Conservation (phyloP, 306 rosid genomes). For the Vicia sativa region DNA sequence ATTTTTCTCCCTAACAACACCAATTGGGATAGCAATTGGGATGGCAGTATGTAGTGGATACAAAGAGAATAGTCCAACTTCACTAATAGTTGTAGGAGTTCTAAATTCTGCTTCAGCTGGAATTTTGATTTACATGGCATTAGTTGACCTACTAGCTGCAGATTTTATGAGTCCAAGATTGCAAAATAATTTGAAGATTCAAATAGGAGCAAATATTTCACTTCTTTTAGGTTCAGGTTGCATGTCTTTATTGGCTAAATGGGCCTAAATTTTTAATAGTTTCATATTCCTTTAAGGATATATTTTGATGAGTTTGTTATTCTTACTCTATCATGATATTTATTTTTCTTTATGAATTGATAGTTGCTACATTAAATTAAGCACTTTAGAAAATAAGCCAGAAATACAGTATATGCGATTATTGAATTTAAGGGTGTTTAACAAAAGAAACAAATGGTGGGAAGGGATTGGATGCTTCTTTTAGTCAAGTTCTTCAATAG, state of each 20-base stretch:
- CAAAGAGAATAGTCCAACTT: slow-evolving; percentile 51
- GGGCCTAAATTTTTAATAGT: slow-evolving; percentile 51
- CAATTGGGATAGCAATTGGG: slow-evolving; percentile 69
- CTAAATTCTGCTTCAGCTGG: slow-evolving; percentile 71
- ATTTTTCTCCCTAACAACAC: slow-evolving; percentile 73
- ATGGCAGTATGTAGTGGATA: slow-evolving; percentile 55
- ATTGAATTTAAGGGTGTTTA: background rate
- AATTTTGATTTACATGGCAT: slow-evolving; percentile 74
- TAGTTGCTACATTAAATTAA: too few species aligned
- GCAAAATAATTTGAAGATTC: slow-evolving; percentile 56
- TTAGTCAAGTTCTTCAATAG: slow-evolving; percentile 6
- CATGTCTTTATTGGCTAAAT: slow-evolving; percentile 67
- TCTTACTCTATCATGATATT: background rate
- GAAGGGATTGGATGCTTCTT: slow-evolving; percentile 25
- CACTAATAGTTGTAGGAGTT: slow-evolving; percentile 65
- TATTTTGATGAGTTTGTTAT: slow-evolving; percentile 1
- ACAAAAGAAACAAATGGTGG: background rate
- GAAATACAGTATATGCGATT: too few species aligned
- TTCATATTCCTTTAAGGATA: background rate
- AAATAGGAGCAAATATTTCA: slow-evolving; percentile 54
- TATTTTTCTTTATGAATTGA: background rate
- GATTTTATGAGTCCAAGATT: slow-evolving; percentile 69
- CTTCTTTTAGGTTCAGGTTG: slow-evolving; percentile 74
- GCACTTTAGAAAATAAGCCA: too few species aligned
- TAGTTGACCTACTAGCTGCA: slow-evolving; percentile 75